A percentile compares a stretch with the other conserved stretches of the same genome.
Evolutionary conservation across 1,139 yeast genomes (phyloP).

Genomic region (Yamadazyma songkhlaensis): DNA sequence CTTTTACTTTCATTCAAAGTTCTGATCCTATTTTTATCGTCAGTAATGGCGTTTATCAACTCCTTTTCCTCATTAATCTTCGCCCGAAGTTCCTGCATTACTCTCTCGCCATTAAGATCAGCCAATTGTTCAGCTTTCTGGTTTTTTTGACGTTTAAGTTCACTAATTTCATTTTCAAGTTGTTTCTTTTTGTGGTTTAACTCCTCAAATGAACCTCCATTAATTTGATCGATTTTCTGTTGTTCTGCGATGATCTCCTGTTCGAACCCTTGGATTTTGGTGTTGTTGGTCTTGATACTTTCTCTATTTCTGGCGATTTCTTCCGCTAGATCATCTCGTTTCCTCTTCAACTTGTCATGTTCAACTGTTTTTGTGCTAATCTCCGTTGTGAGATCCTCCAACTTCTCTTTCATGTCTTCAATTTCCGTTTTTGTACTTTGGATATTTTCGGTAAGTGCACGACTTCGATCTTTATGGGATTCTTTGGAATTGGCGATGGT

Average conservation of each 20-base stretch:
- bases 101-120: conserved; percentile 2
- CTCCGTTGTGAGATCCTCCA: no score
- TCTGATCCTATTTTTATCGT: conserved; percentile 14
- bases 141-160: not conserved
- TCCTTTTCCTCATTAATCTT: conserved; percentile 5
- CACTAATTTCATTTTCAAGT: conserved; percentile 2
- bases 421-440: not conserved
- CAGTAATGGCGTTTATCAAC: conserved; percentile 9
- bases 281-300: conserved; percentile 21
- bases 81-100: not conserved
- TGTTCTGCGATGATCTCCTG: conserved; percentile 21
- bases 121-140: conserved; percentile 5
- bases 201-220: conserved; percentile 39
- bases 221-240: conserved; percentile 32
- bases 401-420: no score
- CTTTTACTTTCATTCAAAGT: conserved; percentile 19
- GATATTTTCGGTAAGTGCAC: not conserved
- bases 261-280: conserved; percentile 12
- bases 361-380: not conserved
- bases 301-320: conserved; percentile 26
- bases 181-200: conserved; percentile 9
- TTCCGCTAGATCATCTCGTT: conserved; percentile 16
- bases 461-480: not conserved
- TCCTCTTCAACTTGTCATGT: not conserved
- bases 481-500: not conserved